phyloP scores from a whole-genome alignment of 257 asterid species.

The Marsdenia floribunda region DNA sequence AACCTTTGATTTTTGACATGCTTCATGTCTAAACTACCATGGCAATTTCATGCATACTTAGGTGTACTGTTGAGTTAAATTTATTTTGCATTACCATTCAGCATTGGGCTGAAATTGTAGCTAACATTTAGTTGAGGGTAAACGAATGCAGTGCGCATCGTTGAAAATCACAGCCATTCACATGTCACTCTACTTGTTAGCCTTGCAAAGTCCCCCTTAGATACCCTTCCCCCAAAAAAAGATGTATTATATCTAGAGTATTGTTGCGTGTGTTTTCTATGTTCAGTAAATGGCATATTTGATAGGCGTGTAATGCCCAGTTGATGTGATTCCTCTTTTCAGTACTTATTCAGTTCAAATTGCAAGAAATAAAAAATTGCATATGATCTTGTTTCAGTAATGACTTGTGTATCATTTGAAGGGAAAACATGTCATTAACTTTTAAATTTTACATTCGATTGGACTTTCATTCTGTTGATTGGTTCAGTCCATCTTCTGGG shows the following conservation, averaged over 20 bases:
- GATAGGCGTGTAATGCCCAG: no score
- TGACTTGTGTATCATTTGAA: background rate
- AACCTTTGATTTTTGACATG: background rate
- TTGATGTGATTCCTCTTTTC: no score
- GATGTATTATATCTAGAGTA: background rate
- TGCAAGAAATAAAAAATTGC: no score
- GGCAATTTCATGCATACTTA: background rate
- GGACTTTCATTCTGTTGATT: background rate
- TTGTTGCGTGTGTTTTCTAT: background rate
- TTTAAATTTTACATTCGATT: background rate
- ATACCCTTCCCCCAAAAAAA: background rate
- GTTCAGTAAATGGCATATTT: background rate
- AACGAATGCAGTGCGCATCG: background rate
- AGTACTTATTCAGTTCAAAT: no score
- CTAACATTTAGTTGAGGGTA: background rate
- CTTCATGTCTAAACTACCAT: background rate
- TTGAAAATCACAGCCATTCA: background rate
- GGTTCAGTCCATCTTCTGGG: background rate
- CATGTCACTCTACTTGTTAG: background rate
- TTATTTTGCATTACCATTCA: no score
- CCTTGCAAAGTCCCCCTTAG: background rate
- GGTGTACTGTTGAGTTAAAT: background rate
- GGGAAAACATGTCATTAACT: background rate
- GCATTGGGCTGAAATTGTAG: background rate
- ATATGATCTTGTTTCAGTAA: background rate